Conservation (phyloP, 257 asterid species). For the Anisodus acutangulus region DNA sequence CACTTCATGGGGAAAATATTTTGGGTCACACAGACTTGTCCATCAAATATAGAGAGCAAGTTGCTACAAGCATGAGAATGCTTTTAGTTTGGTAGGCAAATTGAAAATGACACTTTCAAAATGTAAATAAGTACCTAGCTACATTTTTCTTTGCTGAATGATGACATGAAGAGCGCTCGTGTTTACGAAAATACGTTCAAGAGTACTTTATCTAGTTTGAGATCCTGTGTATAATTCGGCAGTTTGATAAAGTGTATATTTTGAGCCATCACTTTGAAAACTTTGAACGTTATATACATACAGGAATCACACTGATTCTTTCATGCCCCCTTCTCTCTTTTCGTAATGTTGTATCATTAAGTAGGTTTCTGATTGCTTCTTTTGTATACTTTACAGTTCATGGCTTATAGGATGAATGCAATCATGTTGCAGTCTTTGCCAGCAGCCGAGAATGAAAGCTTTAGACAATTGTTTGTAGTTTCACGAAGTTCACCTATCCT, state of each 20-base stretch:
- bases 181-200: neutral
- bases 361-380: conserved; percentile 3
- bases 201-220: conserved; percentile 21
- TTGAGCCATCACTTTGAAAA: neutral
- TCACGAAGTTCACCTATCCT: conserved; percentile 40
- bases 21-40: neutral
- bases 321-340: neutral
- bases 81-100: conserved; percentile 5
- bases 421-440: conserved; percentile 45
- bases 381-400: conserved; percentile 53
- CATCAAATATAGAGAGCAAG: neutral
- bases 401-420: conserved; percentile 54
- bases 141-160: neutral
- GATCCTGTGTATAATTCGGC: neutral
- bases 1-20: neutral
- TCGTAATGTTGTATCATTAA: neutral
- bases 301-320: neutral
- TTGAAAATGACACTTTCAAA: neutral
- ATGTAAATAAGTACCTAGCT: neutral
- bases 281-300: neutral
- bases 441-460: conserved; percentile 42
- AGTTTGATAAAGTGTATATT: neutral
- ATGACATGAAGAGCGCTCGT: neutral
- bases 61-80: neutral
- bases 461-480: conserved; percentile 38